These are phyloP conservation scores for Hortaea werneckii DNA, from an alignment of 2,329 filamentous ascomycete genomes.

Conservation along the genomic window DNA sequence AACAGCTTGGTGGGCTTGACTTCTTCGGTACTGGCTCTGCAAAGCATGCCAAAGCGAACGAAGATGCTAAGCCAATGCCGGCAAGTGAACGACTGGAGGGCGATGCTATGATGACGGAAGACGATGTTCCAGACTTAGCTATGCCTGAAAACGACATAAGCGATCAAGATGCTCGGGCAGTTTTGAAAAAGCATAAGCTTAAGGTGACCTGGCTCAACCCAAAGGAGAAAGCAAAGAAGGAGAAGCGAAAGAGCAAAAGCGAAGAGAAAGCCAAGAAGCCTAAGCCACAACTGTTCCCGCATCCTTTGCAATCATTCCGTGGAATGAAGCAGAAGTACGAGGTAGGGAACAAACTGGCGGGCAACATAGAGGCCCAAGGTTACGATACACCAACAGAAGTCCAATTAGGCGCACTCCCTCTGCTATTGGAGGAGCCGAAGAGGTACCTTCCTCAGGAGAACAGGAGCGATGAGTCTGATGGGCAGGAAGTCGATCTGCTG, in stretches of 20 bases:
- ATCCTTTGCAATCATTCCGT: constrained; percentile 67
- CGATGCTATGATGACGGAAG: too few relatives aligned
- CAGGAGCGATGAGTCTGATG: constrained; percentile 14
- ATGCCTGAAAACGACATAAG: too few relatives aligned
- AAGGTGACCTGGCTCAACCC: constrained; percentile 24
- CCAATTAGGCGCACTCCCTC: constrained; percentile 73
- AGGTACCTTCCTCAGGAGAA: constrained; percentile 33
- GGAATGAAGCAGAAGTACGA: constrained; percentile 61
- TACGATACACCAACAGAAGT: constrained; percentile 88
- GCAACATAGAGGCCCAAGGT: constrained; percentile 74
- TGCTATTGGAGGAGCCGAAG: constrained; percentile 53
- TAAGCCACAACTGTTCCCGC: constrained; percentile 59
- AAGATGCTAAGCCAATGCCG: not conserved
- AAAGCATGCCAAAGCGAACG: not conserved
- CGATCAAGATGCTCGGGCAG: constrained; percentile 15
- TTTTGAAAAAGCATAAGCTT: constrained; percentile 26
- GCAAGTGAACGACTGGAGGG: too few relatives aligned
- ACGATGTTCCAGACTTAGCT: too few relatives aligned
- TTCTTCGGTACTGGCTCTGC: constrained; percentile 27
- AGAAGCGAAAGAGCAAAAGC: constrained; percentile 37
- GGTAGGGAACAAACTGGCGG: constrained; percentile 62
- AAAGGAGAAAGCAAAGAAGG: constrained; percentile 26
- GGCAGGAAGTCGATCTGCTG: constrained; percentile 58
- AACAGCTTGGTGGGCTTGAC: constrained; percentile 29
- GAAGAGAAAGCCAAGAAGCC: constrained; percentile 8